Base-by-base conservation (phyloP, 2,329 filamentous ascomycete genomes). In the Apiospora arundinis region DNA sequence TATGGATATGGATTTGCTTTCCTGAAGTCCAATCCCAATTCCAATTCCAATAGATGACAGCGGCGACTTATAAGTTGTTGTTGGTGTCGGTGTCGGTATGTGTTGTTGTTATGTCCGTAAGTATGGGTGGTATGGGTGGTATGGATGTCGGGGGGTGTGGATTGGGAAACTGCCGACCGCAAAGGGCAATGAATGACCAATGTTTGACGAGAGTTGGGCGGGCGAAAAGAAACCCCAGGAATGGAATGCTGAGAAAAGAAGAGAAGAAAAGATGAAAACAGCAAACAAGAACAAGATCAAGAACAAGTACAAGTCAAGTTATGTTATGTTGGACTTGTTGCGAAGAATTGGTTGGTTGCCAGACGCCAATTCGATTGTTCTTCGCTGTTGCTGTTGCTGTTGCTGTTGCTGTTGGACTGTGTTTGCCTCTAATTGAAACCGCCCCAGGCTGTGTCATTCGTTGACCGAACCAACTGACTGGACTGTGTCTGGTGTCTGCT, bases 211-310 rank as follows among this genome's bases (percentile, higher is more conserved):
- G 42, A 63, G 52, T 67, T 42, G 68, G 46, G 48, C 21, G 44
- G 23, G 49, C 37, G 45, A 42, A 66, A 23, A 25, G 44, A 40
- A 25, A 45, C 65, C 70, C 66, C 60, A 56, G 25, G 70, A 67
- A 49, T 65, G 18, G 52, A 49, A 42, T 44, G 32, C 45, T 70
- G 56, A 68, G 45, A 60, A 49, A 45, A 44, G 68, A 67, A 42
- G 48, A 67, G 56, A 70, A 68, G 72, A 68, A 68, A 66, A 70
- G 52, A 68, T 32, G n/a, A 68, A 67, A 48, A 63, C 67, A 49
- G 44, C n/a, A 49, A 69, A 71, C n/a, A 63, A 14, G 32, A 32
- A 32, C 32, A 32, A 32, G 32, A n/a, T n/a, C 32, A 32, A 32
- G 32, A 69, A 71, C n/a, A 63, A 14, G 32, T 4, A 32, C 32